Evolutionary conservation across 129 eudicot genomes (phyloP), one percentile per base, ranked within the genome.

Genomic region (Artemisia tridentata): DNA sequence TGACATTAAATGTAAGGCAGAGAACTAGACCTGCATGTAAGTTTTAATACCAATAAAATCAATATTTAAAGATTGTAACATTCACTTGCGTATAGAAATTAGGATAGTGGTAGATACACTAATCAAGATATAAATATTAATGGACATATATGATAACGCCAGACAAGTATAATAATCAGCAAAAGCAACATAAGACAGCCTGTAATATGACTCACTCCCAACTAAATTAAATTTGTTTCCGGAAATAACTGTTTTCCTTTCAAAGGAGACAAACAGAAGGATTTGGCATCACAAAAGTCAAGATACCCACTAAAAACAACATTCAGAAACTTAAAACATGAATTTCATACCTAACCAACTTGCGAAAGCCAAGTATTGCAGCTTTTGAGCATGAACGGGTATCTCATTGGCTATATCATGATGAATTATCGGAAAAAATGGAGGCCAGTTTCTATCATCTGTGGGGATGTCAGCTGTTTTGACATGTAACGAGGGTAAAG

Each of bases 351-450:
- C 98, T 90, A 93, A 90, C 98, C 98, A 93, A 70, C 98, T 93
- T 58, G 97, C 96, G 87, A 93, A 93, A 63, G 98, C 98, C 84
- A 90, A 81, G 75, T 93, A 93, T 88, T 93, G 98, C 88, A 93
- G 78, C 90, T 81, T 89, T 69, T 93, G 98, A 79, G 92, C 96
- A 87, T 93, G 90, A 81, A 81, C 91, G 10, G 98, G 98, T 75
- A 93, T 93, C 80, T 93, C 98, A 84, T 89, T 93, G 46, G 96
- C 90, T 74, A 93, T 93, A 77, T 93, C 98, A 79, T 93, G 98
- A 88, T 93, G 98, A 68, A 93, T 93, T 54, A 93, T 89, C 17
- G 98, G 98, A 27, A 93, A 90, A 81, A 87, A 82, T 17, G 98
- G 97, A 56, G 98, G 97, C 98, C 98, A 93, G 62, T 89, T 93